Conservation (phyloP, 2,329 filamentous ascomycete genomes). For the Aspergillus latus region DNA sequence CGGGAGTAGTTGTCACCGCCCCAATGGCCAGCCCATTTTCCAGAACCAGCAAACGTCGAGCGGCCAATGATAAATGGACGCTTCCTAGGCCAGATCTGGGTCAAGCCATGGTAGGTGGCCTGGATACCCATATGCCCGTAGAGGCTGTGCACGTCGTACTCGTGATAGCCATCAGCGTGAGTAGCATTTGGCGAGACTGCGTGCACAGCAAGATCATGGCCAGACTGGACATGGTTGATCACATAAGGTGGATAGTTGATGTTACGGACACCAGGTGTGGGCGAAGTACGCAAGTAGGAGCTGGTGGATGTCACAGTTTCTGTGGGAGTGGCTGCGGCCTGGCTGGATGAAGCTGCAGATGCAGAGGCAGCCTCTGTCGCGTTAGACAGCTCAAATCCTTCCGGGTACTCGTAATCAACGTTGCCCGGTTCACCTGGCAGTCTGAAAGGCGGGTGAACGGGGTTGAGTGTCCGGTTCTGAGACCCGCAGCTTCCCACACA, state of each 20-base stretch:
- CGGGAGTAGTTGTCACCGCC: slow-evolving; percentile 71
- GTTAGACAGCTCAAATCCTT: slow-evolving; percentile 69
- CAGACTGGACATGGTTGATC: slow-evolving; percentile 65
- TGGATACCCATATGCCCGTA: slow-evolving; percentile 74
- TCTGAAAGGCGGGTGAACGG: slow-evolving; percentile 64
- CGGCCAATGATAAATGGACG: slow-evolving; percentile 83
- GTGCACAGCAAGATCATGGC: slow-evolving; percentile 68
- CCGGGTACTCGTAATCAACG: slow-evolving; percentile 62
- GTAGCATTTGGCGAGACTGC: slow-evolving; percentile 76
- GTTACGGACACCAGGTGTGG: slow-evolving; percentile 64
- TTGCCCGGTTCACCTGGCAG: slow-evolving; percentile 66
- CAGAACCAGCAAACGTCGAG: slow-evolving; percentile 75
- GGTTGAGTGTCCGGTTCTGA: slow-evolving; percentile 64
- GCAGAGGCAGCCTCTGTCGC: slow-evolving; percentile 64
- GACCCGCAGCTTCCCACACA: slow-evolving; percentile 72
- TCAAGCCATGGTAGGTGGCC: slow-evolving; percentile 71
- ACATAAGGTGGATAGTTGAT: slow-evolving; percentile 74
- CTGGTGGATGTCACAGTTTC: slow-evolving; percentile 37
- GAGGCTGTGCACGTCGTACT: slow-evolving; percentile 84
- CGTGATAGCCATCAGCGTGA: slow-evolving; percentile 67
- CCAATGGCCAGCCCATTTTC: slow-evolving; percentile 78
- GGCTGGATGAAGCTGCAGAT: slow-evolving; percentile 54
- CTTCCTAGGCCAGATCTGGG: slow-evolving; percentile 63
- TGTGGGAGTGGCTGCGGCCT: slow-evolving; percentile 42
- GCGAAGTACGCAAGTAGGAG: slow-evolving; percentile 58